Base-by-base conservation (phyloP, 495 filamentous ascomycete genomes). In the Hypoxylon subgilvum region DNA sequence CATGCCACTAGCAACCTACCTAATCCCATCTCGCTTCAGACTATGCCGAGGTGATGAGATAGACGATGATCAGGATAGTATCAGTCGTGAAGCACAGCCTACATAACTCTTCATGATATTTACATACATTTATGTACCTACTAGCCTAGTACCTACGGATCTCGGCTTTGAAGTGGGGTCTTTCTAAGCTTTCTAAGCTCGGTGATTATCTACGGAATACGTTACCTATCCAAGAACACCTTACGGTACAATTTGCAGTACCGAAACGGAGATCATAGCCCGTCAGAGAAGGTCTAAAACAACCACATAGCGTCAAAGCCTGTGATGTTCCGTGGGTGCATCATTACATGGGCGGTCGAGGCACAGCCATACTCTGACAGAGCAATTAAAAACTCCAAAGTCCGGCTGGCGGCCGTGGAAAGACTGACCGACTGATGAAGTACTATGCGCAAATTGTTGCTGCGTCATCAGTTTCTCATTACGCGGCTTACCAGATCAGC, bases 401-500 rank as follows among this genome's bases (percentile, higher is more conserved):
- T 62, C 58, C 52, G 58, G 45, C 41, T 35, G 23, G 17, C 42
- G 32, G 27, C n/a, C 7, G 32, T 19, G 17, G 22, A 31, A 16
- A 23, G 10, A 41, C 10, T 13, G 34, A 28, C 14, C 25, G 35
- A 39, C 41, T 34, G 22, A 42, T 23, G 18, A 27, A 30, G 12
- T 22, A 36, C 12, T 22, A 49, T 44, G 12, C n/a, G 41, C 14
- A 18, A 49, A 4, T 32, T 14, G 32, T 28, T 30, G 40, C 47
- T 53, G 40, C 47, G 42, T 48, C 46, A 52, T 57, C 13, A 16
- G 14, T 6, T 43, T 54, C 38, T 58, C n/a, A n/a, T n/a, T 52
- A 58, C 53, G 54, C 54, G 49, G 54, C 53, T 54, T 54, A 13
- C 43, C 32, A 14, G 19, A 57, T 53, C 9, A 32, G 42, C 14